Percentiles rank a stretch among this genome's conserved stretches.
Conservation (phyloP, 495 filamentous ascomycete species). For the Penicillium cinerascens region DNA sequence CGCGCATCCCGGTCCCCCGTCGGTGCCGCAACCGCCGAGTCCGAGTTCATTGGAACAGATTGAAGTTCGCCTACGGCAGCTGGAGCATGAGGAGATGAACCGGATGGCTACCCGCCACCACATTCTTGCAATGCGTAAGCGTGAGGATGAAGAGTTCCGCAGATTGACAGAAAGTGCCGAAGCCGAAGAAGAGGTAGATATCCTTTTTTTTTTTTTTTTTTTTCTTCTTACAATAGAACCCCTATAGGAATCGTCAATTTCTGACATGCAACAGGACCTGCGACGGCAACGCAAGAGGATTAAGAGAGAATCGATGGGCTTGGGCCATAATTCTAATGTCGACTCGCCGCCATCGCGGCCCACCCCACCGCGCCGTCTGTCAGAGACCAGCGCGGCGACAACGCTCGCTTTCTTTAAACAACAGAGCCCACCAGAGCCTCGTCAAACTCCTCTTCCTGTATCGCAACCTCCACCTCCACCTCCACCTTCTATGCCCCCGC, state of each 20-base stretch:
- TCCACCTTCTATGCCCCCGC: slow-evolving; percentile 19
- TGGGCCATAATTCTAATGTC: slow-evolving; percentile 31
- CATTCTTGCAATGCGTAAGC: slow-evolving; percentile 42
- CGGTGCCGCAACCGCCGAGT: slow-evolving; percentile 25
- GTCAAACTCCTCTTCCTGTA: slow-evolving; percentile 32
- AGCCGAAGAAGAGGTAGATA: slow-evolving; percentile 45
- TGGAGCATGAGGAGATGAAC: slow-evolving; percentile 47
- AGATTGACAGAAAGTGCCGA: slow-evolving; percentile 46
- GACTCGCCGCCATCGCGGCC: slow-evolving; percentile 46
- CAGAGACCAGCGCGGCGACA: slow-evolving; percentile 49
- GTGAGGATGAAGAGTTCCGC: slow-evolving; percentile 49
- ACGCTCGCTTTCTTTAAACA: slow-evolving; percentile 52
- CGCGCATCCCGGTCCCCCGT: slow-evolving; percentile 19
- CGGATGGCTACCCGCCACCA: slow-evolving; percentile 44
- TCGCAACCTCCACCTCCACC: slow-evolving; percentile 22
- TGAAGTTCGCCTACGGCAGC: slow-evolving; percentile 41
- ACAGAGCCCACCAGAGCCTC: slow-evolving; percentile 47
- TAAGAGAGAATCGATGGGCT: slow-evolving; percentile 48
- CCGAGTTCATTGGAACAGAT: slow-evolving; percentile 41
- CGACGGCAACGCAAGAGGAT: slow-evolving; percentile 44
- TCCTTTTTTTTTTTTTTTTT: too few species aligned
- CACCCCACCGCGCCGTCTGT: slow-evolving; percentile 42
- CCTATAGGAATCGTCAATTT: neutral
- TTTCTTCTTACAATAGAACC: too few species aligned
- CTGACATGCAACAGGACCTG: slow-evolving; percentile 31